Conservation (phyloP, 2,329 filamentous ascomycete genomes). For the Diaporthe caulivora region DNA sequence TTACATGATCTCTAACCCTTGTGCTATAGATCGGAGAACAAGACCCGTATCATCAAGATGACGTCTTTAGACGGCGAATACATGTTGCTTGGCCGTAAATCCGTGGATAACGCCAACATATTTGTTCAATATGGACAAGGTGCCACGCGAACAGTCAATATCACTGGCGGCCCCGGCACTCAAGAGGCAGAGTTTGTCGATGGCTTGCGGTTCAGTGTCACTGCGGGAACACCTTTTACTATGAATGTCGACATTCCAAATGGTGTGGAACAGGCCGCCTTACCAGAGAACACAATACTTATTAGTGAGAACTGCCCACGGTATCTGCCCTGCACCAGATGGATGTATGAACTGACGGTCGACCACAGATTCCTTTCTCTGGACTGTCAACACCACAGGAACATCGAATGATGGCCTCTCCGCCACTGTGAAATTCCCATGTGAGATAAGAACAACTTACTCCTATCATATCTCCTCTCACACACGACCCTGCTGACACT, state of each 20-base stretch:
- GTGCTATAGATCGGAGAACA: conserved; percentile 26
- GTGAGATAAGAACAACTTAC: not conserved
- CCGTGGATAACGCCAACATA: conserved; percentile 46
- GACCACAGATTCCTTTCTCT: not conserved
- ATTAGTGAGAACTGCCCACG: not conserved
- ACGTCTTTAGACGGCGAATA: conserved; percentile 49
- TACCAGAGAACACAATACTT: not conserved
- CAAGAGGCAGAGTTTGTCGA: conserved; percentile 22
- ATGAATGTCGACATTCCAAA: conserved; percentile 24
- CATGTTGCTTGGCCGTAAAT: conserved; percentile 47
- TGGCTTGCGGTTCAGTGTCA: conserved; percentile 10
- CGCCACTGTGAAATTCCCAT: not conserved
- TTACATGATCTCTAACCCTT: not conserved
- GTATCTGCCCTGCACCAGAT: rapidly evolving
- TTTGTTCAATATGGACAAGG: conserved; percentile 51
- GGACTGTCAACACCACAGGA: not conserved
- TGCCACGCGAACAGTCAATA: conserved; percentile 44
- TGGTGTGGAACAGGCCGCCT: not conserved
- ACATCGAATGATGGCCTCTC: not conserved
- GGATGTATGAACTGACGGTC: not conserved
- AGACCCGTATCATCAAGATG: conserved; percentile 49
- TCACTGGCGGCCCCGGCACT: not conserved
- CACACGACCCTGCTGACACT: not conserved
- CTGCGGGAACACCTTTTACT: not conserved
- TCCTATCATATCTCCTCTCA: rapidly evolving